Conservation (phyloP, 2,329 filamentous ascomycete genomes). For the Talaromyces marneffei region DNA sequence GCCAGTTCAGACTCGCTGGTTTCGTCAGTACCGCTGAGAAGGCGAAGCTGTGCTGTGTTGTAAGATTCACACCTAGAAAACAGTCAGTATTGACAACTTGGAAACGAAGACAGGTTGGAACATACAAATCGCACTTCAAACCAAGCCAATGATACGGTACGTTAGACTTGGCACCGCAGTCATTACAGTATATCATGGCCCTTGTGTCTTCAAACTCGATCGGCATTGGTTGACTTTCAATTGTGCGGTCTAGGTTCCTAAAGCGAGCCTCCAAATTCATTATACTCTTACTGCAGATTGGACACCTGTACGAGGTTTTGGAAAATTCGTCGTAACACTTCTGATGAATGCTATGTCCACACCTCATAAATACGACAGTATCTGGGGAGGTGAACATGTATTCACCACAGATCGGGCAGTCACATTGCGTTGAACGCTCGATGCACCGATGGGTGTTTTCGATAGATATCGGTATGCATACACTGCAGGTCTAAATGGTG, state of each 20-base stretch:
- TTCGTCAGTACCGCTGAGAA: conserved; percentile 31
- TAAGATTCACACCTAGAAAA: conserved; percentile 41
- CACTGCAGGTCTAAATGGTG: conserved; percentile 66
- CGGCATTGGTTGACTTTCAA: conserved; percentile 88
- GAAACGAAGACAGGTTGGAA: not conserved
- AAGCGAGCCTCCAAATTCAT: conserved; percentile 97
- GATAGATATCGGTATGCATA: conserved; percentile 86
- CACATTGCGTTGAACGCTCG: conserved; percentile 86
- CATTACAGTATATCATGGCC: conserved; percentile 86
- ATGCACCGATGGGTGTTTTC: conserved; percentile 86
- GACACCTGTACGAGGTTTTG: conserved; percentile 87
- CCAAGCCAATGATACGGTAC: conserved; percentile 93
- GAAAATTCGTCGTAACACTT: conserved; percentile 85
- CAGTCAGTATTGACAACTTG: conserved; percentile 13
- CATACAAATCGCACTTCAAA: conserved; percentile 67
- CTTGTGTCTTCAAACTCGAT: conserved; percentile 70
- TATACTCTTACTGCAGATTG: conserved; percentile 93
- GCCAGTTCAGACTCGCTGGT: conserved; percentile 19
- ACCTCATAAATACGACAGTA: conserved; percentile 87
- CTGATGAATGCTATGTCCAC: conserved; percentile 92
- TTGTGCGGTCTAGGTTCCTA: conserved; percentile 80
- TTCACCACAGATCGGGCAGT: conserved; percentile 94
- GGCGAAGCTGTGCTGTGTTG: conserved; percentile 40
- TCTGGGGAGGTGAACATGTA: conserved; percentile 91
- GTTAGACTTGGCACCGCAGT: conserved; percentile 81